Conservation (phyloP, 116 monocot genomes). For the Papilionanthe hybrid region DNA sequence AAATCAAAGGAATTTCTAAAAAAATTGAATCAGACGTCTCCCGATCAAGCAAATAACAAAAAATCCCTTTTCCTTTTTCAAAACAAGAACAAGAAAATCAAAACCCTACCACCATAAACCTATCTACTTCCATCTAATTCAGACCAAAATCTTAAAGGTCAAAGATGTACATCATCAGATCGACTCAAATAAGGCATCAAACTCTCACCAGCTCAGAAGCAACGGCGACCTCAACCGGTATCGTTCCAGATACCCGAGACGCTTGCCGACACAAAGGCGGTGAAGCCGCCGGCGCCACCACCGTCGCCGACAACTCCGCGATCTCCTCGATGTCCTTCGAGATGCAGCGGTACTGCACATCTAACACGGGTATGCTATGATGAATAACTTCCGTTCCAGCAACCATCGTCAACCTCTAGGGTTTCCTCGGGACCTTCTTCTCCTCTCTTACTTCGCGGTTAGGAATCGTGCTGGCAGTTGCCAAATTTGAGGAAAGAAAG, state of each 20-base stretch:
- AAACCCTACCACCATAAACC: constrained; percentile 1
- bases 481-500: background rate
- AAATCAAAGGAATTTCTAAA: background rate
- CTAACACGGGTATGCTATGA: constrained; percentile 39
- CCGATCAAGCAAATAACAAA: background rate
- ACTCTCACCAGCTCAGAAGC: constrained; percentile 25
- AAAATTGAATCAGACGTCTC: background rate
- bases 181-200: background rate
- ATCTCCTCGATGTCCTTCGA: constrained; percentile 42
- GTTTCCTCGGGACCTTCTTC: background rate
- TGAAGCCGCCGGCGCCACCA: constrained; percentile 5
- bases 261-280: background rate
- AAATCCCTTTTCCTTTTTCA: background rate
- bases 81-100: background rate
- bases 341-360: constrained; percentile 35
- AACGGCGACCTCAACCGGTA: constrained; percentile 1
- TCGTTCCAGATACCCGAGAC: background rate
- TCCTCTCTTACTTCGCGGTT: background rate
- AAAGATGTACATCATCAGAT: background rate
- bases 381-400: constrained; percentile 41
- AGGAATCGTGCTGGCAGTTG: background rate
- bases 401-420: constrained; percentile 25
- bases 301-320: constrained; percentile 23
- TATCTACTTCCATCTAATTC: background rate
- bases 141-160: background rate